Conservation (phyloP, 768 basidiomycete species). For the Flagelloscypha sp. region DNA sequence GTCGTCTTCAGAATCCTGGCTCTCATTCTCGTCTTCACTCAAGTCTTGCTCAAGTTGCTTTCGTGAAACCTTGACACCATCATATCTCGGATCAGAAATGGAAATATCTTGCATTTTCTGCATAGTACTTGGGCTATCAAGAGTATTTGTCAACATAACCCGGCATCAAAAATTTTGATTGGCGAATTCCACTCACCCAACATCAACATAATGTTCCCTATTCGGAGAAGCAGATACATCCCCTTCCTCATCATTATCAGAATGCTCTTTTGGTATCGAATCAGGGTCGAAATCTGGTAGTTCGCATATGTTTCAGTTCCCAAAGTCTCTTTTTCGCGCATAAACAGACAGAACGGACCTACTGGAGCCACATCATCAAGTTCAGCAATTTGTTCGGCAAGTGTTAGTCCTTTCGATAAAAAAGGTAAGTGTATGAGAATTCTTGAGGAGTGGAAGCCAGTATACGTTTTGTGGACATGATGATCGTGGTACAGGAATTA, state of each 20-base stretch:
- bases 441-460: too few species aligned
- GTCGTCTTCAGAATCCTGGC: constrained; percentile 9
- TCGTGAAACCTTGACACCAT: constrained; percentile 56
- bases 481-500: too few species aligned
- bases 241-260: constrained; percentile 29
- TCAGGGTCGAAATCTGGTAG: constrained; percentile 68
- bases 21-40: constrained; percentile 15
- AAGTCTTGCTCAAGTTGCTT: constrained; percentile 30
- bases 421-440: too few species aligned
- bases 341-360: constrained; percentile 36
- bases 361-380: constrained; percentile 64
- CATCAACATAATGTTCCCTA: constrained; percentile 77
- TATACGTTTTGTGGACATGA: too few species aligned
- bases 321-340: constrained; percentile 2
- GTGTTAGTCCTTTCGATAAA: constrained; percentile 48
- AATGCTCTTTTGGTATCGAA: too few species aligned
- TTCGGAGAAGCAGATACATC: constrained; percentile 29
- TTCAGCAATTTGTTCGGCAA: constrained; percentile 76
- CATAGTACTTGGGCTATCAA: constrained; percentile 56
- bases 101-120: constrained; percentile 58
- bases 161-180: not conserved
- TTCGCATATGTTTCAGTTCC: constrained; percentile 6
- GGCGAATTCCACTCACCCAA: constrained; percentile 50
- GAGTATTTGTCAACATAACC: not conserved
- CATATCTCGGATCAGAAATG: constrained; percentile 73